These are phyloP conservation scores for Metarhizium sp. DNA, from an alignment of 2,329 filamentous ascomycete genomes.

Conservation along the genomic window DNA sequence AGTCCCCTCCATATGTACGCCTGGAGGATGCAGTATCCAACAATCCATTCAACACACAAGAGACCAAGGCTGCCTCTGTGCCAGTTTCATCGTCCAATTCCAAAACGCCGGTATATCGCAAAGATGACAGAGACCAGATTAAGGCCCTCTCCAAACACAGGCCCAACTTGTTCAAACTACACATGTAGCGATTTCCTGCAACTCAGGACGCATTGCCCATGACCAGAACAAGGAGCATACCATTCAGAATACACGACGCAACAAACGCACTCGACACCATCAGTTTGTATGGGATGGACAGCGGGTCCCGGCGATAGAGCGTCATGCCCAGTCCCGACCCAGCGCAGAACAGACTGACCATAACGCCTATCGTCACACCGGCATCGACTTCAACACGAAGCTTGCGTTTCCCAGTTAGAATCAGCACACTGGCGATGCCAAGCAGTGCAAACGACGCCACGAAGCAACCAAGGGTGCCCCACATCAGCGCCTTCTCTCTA, in stretches of 20 bases:
- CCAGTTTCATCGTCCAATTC: background rate
- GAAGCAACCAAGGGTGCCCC: slow-evolving; percentile 44
- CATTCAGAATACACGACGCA: slow-evolving; percentile 30
- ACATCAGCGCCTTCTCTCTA: slow-evolving; percentile 46
- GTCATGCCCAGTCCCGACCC: slow-evolving; percentile 51
- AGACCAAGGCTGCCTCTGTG: background rate
- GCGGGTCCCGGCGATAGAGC: slow-evolving; percentile 38
- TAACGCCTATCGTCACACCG: slow-evolving; percentile 60
- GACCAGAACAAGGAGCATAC: slow-evolving; percentile 33
- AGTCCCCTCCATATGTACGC: background rate
- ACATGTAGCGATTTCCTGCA: background rate
- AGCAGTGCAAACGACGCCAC: slow-evolving; percentile 53
- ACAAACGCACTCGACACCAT: slow-evolving; percentile 28
- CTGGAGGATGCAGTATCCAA: background rate
- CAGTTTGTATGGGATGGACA: slow-evolving; percentile 33
- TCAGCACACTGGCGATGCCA: slow-evolving; percentile 53
- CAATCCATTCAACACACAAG: background rate
- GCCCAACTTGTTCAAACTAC: background rate
- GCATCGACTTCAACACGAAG: slow-evolving; percentile 63
- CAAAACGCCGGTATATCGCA: background rate
- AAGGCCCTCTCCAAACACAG: background rate
- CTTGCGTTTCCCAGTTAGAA: slow-evolving; percentile 58
- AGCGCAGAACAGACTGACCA: slow-evolving; percentile 55
- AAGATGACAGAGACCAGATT: background rate
- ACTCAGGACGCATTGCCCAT: slow-evolving; percentile 27